phyloP scores from a whole-genome alignment of 805 yeast genomes.

The Kodamaea nitidulidarum region DNA sequence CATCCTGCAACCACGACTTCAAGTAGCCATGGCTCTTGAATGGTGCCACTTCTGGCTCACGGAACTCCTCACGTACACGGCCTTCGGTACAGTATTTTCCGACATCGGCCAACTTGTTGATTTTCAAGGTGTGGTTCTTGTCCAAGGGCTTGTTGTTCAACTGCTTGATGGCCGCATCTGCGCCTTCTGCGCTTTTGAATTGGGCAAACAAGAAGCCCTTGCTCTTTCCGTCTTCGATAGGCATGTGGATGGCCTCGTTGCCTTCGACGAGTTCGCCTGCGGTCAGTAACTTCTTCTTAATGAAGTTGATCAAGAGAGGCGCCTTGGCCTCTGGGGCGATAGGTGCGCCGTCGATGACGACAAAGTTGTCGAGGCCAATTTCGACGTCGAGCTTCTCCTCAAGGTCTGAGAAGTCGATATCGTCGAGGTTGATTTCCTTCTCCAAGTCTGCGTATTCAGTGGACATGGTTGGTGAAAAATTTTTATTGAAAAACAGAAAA shows the following conservation, averaged over 20 bases:
- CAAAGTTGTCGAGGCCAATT: slow-evolving; percentile 66
- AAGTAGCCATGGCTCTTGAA: slow-evolving; percentile 76
- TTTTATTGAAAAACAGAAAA: slow-evolving; percentile 3
- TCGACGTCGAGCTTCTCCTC: slow-evolving; percentile 67
- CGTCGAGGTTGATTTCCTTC: slow-evolving; percentile 39
- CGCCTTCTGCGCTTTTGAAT: slow-evolving; percentile 62
- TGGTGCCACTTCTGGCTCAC: slow-evolving; percentile 68
- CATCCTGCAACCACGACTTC: slow-evolving; percentile 88
- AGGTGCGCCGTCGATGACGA: slow-evolving; percentile 94
- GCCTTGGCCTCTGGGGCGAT: slow-evolving; percentile 87
- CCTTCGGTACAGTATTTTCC: slow-evolving; percentile 72
- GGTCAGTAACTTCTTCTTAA: slow-evolving; percentile 70
- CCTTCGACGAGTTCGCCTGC: slow-evolving; percentile 67
- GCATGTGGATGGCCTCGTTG: slow-evolving; percentile 72
- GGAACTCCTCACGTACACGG: slow-evolving; percentile 55
- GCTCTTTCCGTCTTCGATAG: slow-evolving; percentile 72
- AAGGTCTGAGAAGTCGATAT: slow-evolving; percentile 78
- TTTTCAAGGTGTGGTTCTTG: slow-evolving; percentile 82
- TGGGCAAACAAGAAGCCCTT: slow-evolving; percentile 87
- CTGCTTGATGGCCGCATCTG: slow-evolving; percentile 72
- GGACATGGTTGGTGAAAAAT: slow-evolving; percentile 6
- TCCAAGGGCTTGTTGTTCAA: slow-evolving; percentile 89
- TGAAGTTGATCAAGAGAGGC: slow-evolving; percentile 77
- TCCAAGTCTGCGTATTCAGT: slow-evolving; percentile 28
- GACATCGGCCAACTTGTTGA: slow-evolving; percentile 78